Evolutionary conservation across 495 filamentous ascomycete genomes (phyloP), one percentile per base, ranked within the genome.

Genomic region (Aspergillus hancockii): DNA sequence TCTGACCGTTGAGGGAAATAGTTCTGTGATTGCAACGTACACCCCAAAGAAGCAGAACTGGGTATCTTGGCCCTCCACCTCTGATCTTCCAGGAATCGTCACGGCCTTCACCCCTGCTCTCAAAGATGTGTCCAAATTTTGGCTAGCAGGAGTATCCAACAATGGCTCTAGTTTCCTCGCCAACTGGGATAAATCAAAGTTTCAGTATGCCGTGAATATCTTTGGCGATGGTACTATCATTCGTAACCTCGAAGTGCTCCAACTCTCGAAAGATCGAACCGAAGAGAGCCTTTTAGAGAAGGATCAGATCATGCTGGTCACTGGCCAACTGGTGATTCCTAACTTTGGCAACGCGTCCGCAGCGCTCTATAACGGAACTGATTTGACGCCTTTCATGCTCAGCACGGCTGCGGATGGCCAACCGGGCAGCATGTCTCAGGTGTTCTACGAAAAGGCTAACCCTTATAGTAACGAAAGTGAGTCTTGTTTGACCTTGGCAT

Each of bases 311-410:
- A 84, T 99, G n/a, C 78, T 99, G 57, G 71, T 97, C 46, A 88
- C 91, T 52, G 94, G 94, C 30, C 82, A 88, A 50, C 83, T 98
- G 55, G 78, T 83, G 52, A 77, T 97, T 32, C 85, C 89, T 0
- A 71, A 73, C 50, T 95, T 91, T 70, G 93, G 93, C 60, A 85
- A 85, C 63, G 90, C 88, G 13, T 96, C 93, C n/a, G 92, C 90
- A 1, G 94, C 85, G 5, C 75, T 97, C 40, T 98, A 85, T 71
- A 88, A 98, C 63, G 93, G 94, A 61, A 90, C 84, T 5, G 77
- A 73, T 12, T 83, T 95, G 65, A 75, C 75, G 23, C 94, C 94
- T 8, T 96, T 92, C 71, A 81, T 90, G 49, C 85, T 99, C 38
- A 88, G 90, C 19, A 85, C 85, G 32, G 87, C 80, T 23, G 73